A percentile compares a stretch with the other conserved stretches of the same genome.
Conservation (phyloP, 1,284 basidiomycete species). For the Leccinum angustisporum region DNA sequence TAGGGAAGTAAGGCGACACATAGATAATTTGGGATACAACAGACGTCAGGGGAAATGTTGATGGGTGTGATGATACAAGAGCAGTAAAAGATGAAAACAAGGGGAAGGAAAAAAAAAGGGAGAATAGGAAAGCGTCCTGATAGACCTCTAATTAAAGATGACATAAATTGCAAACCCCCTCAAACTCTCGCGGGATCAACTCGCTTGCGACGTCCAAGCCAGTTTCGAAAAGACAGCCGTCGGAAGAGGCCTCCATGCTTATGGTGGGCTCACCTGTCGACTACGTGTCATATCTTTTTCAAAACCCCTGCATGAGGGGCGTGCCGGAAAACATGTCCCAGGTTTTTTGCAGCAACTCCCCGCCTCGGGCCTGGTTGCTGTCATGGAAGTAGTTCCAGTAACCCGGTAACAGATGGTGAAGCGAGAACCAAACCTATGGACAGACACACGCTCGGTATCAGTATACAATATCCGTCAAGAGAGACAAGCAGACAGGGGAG, state of each 20-base stretch:
- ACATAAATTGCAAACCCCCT: not conserved
- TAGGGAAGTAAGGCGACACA: not conserved
- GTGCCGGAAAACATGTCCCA: conserved; percentile 24
- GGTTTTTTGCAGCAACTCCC: conserved; percentile 24
- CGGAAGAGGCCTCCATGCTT: not conserved
- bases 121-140: not conserved
- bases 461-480: not conserved
- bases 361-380: conserved; percentile 9
- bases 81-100: not conserved
- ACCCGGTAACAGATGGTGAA: conserved; percentile 33
- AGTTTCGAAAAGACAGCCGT: not conserved
- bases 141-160: not conserved
- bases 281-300: not conserved
- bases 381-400: conserved; percentile 36
- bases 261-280: not conserved
- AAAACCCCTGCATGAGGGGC: conserved; percentile 14
- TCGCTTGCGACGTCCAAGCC: not conserved
- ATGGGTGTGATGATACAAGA: not conserved
- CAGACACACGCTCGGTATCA: not conserved
- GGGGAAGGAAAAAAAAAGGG: not conserved
- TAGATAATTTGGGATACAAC: not conserved
- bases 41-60: not conserved
- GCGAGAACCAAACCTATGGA: conserved; percentile 32
- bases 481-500: not conserved
- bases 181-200: not conserved